Percentiles rank a stretch among this genome's conserved stretches.
Conservation (phyloP, 495 filamentous ascomycete species). For the Penicillium robsamsonii region DNA sequence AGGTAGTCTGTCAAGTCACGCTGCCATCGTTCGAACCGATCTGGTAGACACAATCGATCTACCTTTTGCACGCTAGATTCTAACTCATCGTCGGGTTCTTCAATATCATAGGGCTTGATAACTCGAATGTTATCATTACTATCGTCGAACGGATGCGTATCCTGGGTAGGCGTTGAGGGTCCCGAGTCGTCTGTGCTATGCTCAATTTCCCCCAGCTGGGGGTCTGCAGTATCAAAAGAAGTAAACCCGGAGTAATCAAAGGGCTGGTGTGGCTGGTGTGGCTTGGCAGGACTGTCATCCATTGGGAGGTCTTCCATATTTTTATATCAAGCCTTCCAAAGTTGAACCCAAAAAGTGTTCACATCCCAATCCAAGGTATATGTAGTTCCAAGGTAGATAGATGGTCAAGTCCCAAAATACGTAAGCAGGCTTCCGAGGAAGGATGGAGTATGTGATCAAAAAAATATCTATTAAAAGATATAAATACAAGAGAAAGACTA, state of each 20-base stretch:
- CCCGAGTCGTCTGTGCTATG: slow-evolving; percentile 19
- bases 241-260: neutral
- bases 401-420: neutral
- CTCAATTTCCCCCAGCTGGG: slow-evolving; percentile 14
- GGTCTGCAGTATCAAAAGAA: neutral
- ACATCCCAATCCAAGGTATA: neutral
- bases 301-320: slow-evolving; percentile 5
- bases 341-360: neutral
- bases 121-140: slow-evolving; percentile 18
- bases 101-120: slow-evolving; percentile 43
- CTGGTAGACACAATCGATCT: slow-evolving; percentile 18
- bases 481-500: neutral
- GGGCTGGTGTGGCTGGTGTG: neutral
- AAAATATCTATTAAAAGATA: neutral
- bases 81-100: slow-evolving; percentile 43
- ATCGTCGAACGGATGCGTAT: slow-evolving; percentile 3
- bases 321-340: neutral
- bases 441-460: neutral
- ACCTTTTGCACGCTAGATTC: slow-evolving; percentile 7
- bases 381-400: neutral
- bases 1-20: slow-evolving; percentile 36
- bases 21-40: slow-evolving; percentile 31
- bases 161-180: slow-evolving; percentile 16
- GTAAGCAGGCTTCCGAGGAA: neutral
- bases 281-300: neutral